Base-by-base conservation (phyloP, 2,329 filamentous ascomycete genomes). In the Magnaporthales sp. region DNA sequence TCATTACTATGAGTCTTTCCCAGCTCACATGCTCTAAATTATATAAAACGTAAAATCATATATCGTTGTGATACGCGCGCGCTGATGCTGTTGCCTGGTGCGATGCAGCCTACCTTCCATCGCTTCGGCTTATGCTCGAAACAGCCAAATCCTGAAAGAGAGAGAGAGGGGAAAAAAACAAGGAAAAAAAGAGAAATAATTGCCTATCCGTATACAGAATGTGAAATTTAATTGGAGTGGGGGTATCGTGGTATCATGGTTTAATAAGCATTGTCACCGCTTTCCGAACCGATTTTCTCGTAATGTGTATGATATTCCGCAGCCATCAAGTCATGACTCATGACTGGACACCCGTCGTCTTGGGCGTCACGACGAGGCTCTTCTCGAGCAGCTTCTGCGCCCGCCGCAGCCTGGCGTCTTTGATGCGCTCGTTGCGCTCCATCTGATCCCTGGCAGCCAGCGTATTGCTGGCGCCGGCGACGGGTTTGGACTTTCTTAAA, bases 381-480 rank as follows among this genome's bases (percentile, higher is more conserved):
- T 74, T 71, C 31, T 72, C 70, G 54, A 82, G 73, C 64, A 83
- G 70, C 66, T 72, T 74, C 31, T 77, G 75, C 1, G 81, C 80
- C 31, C 80, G 74, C 56, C 74, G 72, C 30, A 83, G 68, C 64
- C 81, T 75, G 56, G 78, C 77, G 64, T 77, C 74, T 67, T 74
- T 78, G 70, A 72, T 62, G 38, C 38, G 38, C 38, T 46, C 15
- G 38, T n/a, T 46, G 4, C 38, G 38, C 8, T 46, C 38, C 38
- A 46, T 46, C 38, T 46, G 38, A 13, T 46, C 38, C 38, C 38
- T 46, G 38, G 38, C 38, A 3, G 38, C 9, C 38, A 46, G 38
- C 38, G 38, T 46, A 4, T 6, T n/a, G 38, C 38, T 46, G 15
- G 19, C 38, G 38, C 38, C 38, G 38, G 15, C 38, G 15, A 6